Base-by-base conservation (phyloP, 257 asterid genomes). In the Salvia hispanica region DNA sequence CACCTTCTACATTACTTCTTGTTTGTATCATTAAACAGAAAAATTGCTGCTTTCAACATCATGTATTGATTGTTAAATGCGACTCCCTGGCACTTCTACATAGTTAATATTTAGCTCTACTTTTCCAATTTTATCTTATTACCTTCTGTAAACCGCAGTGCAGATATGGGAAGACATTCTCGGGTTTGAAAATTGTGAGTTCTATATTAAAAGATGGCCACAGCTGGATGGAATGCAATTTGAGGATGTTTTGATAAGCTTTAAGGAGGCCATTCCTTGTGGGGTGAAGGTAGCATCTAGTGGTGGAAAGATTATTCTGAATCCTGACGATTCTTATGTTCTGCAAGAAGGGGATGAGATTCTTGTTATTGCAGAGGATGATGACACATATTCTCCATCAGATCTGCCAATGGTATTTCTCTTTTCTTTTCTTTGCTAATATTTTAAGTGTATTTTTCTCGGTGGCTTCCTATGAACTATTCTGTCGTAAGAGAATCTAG, bases 161-260 rank as follows among this genome's bases (percentile, higher is more conserved):
- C 79, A 90, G 97, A 88, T 88, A 77, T 90, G 97, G 97, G 96
- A 90, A 80, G 97, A 90, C 81, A 88, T 90, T 67, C 95, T 90
- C 76, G 97, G 97, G 37, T 90, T 90, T 77, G 96, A 90, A 77
- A 88, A 88, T 75, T 90, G 97, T 48, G 97, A 90, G 79, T 90
- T 90, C 78, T 90, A 90, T 76, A 88, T 90, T 59, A 86, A 90
- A 72, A 76, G 84, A 74, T 90, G 97, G 95, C 83, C 92, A 14
- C 87, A 80, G 79, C 83, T 90, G 85, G 92, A 84, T 73, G 89
- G 96, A 45, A 77, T 88, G 95, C 86, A 75, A 63, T 90, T 90
- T 79, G 97, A 86, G 75, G 96, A 90, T 77, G 96, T 88, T 69
- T 71, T 90, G 76, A 81, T 90, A 72, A 84, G 96, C 88, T 90